Evolutionary conservation across 345 rosid species (phyloP), one percentile per base, ranked within the genome.

Genomic region (Rhodamnia argentea): DNA sequence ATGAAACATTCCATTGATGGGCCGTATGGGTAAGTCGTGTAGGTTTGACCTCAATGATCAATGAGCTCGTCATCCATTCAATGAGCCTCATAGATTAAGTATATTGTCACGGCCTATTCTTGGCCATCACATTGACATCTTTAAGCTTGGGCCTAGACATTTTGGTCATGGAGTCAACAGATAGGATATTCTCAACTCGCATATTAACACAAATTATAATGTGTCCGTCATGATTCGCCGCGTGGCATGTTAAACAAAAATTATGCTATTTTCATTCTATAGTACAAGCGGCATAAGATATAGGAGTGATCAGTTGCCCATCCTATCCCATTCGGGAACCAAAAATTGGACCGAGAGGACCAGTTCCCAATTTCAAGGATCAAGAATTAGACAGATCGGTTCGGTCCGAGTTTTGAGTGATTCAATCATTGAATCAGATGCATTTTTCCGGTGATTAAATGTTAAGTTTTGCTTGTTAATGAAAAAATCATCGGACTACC

Each of bases 21-120:
- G 6, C 1, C 12, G 15, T 15, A 15, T 0, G 32, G 16, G 23
- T 62, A 3, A 3, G 0, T 16, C 1, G 5, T 27, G 0, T 0
- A 7, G 5, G 29, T 0, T 3, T 15, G 1, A 16, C 18, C 23
- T 4, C 1, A 29, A 29, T 1, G 6, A 64, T 64, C 5, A 4
- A 16, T 32, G 40, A 64, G 3, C 1, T 16, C 10, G 24, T 32
- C 44, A 8, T 16, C 24, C 78, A 64, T 1, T 44, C 5, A 32
- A 32, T 2, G 76, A 64, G 0, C 42, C 4, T 16, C 22, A 29
- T 2, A 0, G 20, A 10, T 8, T 5, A 7, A 64, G 5, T 14
- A 16, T 4, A 14, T 64, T 15, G 13, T 4, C 76, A 16, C 8
- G 76, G 24, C 76, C 23, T 7, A 32, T 3, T 15, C 12, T 16